Conservation (phyloP, 2,329 filamentous ascomycete genomes). For the Pestalotiopsis sp. region DNA sequence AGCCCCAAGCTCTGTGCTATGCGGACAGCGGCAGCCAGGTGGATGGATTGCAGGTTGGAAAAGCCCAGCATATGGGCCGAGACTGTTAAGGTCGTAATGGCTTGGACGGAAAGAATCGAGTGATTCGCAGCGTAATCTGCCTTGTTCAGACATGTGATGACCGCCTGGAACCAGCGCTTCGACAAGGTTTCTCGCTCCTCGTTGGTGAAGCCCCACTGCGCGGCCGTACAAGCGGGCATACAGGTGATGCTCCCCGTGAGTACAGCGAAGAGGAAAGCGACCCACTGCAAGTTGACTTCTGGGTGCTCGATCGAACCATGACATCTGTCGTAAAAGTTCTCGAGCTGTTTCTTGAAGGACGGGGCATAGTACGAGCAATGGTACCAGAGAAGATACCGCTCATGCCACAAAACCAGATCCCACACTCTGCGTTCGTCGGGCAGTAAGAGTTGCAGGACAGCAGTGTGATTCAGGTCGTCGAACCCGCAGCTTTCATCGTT, state of each 20-base stretch:
- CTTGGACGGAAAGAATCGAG: constrained; percentile 45
- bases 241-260: constrained; percentile 44
- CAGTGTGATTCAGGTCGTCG: constrained; percentile 12
- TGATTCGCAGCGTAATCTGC: constrained; percentile 47
- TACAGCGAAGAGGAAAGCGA: constrained; percentile 45
- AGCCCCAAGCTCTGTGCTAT: constrained; percentile 51
- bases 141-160: constrained; percentile 45
- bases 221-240: constrained; percentile 35
- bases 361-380: constrained; percentile 28
- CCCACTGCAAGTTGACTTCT: constrained; percentile 45
- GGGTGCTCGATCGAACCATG: constrained; percentile 33
- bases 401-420: constrained; percentile 26
- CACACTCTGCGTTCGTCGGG: constrained; percentile 20
- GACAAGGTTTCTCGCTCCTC: constrained; percentile 43
- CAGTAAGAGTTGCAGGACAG: constrained; percentile 24
- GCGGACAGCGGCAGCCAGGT: constrained; percentile 44
- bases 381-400: constrained; percentile 27
- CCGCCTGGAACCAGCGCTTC: constrained; percentile 47
- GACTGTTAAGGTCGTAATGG: constrained; percentile 49
- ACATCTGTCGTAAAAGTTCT: constrained; percentile 37
- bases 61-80: constrained; percentile 51
- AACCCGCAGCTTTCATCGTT: constrained; percentile 12
- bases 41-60: constrained; percentile 43
- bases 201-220: constrained; percentile 39
- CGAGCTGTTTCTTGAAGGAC: constrained; percentile 38